Base-by-base conservation (phyloP, 176 grass and related monocot species). In the Zea luxurians region DNA sequence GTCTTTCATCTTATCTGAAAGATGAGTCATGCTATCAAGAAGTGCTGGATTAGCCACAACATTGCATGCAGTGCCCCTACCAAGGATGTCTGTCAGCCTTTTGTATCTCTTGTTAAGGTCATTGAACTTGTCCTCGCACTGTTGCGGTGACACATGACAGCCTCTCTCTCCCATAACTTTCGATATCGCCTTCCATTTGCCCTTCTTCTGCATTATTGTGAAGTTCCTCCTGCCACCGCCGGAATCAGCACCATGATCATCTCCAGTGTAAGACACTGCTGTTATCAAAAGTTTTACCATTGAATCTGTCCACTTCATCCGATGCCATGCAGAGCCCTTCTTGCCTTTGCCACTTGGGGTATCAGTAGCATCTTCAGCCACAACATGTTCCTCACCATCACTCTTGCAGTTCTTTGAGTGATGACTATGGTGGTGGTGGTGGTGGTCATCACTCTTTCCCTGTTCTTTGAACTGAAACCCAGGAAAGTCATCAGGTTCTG, bases 51-150 rank as follows among this genome's bases (percentile, higher is more conserved):
- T 93, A 49, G 88, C 96, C 63, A 99, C 92, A 61, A 99, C 90
- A 68, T 77, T 44, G 66, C 96, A 99, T 71, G 96, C 84, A 13
- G 77, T 91, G 35, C 92, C 96, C 16, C 92, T 81, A 49, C 96
- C 96, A 82, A 99, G 88, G 72, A 99, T 99, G 55, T 99, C 92
- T 1, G 88, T 96, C 67, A 99, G 86, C 75, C 90, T 87, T 81
- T 99, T 99, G 45, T 99, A 99, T 78, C 96, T 89, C 84, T 99
- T 99, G 70, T 99, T 99, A 62, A 99, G 86, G 72, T 99, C 96
- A 66, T 99, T 99, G 74, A 96, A 99, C 85, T 99, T 99, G 78
- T 99, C 96, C 68, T 99, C 96, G 0, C 96, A 99, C 77, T 99
- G 92, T 45, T 99, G 96, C 0, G 96, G 96, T 4, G 96, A 99